Conservation (phyloP, 2,329 filamentous ascomycete genomes). For the Nothopassalora personata region DNA sequence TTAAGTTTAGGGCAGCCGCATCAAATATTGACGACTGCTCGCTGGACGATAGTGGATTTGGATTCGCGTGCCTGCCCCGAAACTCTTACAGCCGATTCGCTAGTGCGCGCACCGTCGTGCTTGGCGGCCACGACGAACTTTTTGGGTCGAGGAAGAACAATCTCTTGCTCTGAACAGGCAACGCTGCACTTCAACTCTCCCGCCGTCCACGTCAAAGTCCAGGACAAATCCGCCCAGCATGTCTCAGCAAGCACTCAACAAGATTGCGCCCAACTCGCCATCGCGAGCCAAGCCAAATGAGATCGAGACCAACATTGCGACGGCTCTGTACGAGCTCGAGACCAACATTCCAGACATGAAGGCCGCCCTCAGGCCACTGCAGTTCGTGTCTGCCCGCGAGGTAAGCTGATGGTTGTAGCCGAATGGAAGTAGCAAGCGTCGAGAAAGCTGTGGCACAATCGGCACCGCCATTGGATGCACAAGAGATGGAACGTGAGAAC, state of each 20-base stretch:
- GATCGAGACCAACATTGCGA: constrained; percentile 94
- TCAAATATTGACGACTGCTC: too few relatives aligned
- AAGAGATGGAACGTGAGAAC: constrained; percentile 9
- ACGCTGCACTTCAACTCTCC: constrained; percentile 1
- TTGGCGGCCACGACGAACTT: background rate
- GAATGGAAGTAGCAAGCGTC: background rate
- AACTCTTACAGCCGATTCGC: too few relatives aligned
- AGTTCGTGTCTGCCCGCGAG: constrained; percentile 98
- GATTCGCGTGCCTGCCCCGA: too few relatives aligned
- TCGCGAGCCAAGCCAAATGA: constrained; percentile 94
- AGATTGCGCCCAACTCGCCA: constrained; percentile 96
- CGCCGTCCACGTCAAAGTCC: background rate
- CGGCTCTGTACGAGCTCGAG: constrained; percentile 98
- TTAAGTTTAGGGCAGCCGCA: too few relatives aligned
- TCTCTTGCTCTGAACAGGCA: background rate
- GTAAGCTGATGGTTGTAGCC: constrained; percentile 58
- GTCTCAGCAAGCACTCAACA: constrained; percentile 75
- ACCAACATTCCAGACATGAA: constrained; percentile 98
- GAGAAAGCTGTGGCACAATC: background rate
- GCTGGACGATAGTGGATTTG: too few relatives aligned
- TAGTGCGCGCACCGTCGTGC: background rate
- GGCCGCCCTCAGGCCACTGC: constrained; percentile 90
- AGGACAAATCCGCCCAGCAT: constrained; percentile 43
- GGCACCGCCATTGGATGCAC: constrained; percentile 5
- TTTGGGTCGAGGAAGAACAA: background rate